Evolutionary conservation across 805 yeast genomes (phyloP), one percentile per base, ranked within the genome.

Genomic region (Lipomyces yamadae): DNA sequence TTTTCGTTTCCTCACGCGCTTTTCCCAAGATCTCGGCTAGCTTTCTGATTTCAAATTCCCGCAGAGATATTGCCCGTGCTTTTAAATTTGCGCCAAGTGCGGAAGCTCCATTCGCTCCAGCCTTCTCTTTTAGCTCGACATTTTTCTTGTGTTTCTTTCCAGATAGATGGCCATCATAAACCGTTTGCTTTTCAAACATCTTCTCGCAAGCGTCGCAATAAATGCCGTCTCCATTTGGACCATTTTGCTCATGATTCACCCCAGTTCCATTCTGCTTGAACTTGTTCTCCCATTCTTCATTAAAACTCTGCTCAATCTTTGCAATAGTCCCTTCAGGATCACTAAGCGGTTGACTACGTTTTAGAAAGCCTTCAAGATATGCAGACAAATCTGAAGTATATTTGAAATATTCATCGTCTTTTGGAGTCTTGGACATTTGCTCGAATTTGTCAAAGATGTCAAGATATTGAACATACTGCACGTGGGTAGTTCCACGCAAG

Each of bases 121-220:
- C 64, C 42, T 64, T 61, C 33, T 34, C 29, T 18, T 48, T 39
- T 29, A 70, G 74, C 33, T 68, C 73, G 0, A 72, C 74, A 50
- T 85, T 85, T 71, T 86, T 88, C 64, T 81, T 78, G 75, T 94
- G 98, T 72, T 88, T 88, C 74, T 89, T 90, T 0, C 97, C 96
- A 0, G 73, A 67, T 33, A 91, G 76, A 80, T 94, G 98, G 2
- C 84, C 87, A 3, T 83, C 77, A 74, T 81, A 92, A 0, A 90
- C 95, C 0, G 92, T 78, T 34, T 79, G 79, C 61, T 88, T 88
- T 13, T 89, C 79, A 74, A 91, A 92, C 24, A 73, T 64, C 73
- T 85, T 89, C 35, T 84, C 81, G 75, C 98, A 94, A 0, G 83
- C 82, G 3, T 76, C 69, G 75, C 98, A 94, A 70, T 76, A 89